Evolutionary conservation across 2,329 filamentous ascomycete genomes (phyloP), one percentile per base, ranked within the genome.

Genomic region (Penicillium sp.): DNA sequence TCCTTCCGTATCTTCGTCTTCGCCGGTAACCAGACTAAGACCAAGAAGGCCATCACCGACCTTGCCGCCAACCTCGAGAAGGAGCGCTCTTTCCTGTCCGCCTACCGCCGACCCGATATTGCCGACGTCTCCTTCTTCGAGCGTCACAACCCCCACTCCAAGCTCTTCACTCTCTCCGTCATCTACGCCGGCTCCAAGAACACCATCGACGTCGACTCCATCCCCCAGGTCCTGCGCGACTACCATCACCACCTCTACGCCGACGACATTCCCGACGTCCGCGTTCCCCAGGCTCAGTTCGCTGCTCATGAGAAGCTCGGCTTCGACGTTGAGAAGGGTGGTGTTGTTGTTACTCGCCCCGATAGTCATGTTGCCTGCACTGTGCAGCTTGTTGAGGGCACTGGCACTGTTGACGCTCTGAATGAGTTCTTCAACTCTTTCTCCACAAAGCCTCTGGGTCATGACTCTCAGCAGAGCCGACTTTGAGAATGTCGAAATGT

Each of bases 221-320:
- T 93, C 2, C 92, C 92, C 0, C 78, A 80, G 18, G 67, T 89
- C 2, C 79, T 97, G 53, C 85, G 83, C 5, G 81, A 89, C 50
- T 96, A 96, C 72, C 81, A 86, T 45, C 87, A 92, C 64, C 88
- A 94, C 65, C 80, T 96, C 34, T 96, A 96, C 66, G 89, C 91
- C 1, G 92, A 96, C 65, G 91, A 96, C 72, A 80, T 88, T 45
- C 87, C 84, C 77, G 89, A 94, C 68, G 78, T 82, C 41, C 80
- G 84, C 6, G 87, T 90, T 1, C 86, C 88, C 0, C 79, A 87
- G 18, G 87, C 89, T 1, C 81, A 80, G 62, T 90, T 88, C 5
- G 81, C 89, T 3, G 90, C 90, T 5, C 92, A 97, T 72, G 86
- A 87, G 40, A 96, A 96, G 81, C 88, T 96, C 81, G 92, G 92